These are phyloP conservation scores for Haplographium delicatum DNA, from an alignment of 495 filamentous ascomycete genomes.

Conservation along the genomic window DNA sequence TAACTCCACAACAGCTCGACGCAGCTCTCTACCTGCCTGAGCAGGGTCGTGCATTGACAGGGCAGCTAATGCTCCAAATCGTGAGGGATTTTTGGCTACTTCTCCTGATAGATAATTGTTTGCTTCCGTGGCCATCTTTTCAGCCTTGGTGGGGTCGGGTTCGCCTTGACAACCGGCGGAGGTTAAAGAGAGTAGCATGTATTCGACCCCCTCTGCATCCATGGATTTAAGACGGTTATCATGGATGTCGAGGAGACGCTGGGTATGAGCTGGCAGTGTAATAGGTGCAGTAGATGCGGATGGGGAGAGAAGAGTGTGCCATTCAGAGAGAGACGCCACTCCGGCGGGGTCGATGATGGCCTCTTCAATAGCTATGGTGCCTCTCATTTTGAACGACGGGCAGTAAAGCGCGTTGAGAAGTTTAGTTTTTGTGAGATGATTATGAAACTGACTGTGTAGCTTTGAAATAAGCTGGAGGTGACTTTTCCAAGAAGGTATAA, in stretches of 20 bases:
- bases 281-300: neutral
- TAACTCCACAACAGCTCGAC: slow-evolving; percentile 46
- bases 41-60: slow-evolving; percentile 50
- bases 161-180: slow-evolving; percentile 57
- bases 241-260: slow-evolving; percentile 41
- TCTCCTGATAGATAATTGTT: slow-evolving; percentile 55
- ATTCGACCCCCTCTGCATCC: slow-evolving; percentile 55
- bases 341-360: slow-evolving; percentile 45
- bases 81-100: slow-evolving; percentile 43
- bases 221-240: slow-evolving; percentile 45
- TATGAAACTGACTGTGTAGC: neutral
- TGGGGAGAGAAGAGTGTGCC: slow-evolving; percentile 29
- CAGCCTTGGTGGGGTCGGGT: slow-evolving; percentile 32
- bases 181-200: slow-evolving; percentile 53
- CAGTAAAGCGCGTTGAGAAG: too few species aligned
- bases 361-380: slow-evolving; percentile 53
- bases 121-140: slow-evolving; percentile 35
- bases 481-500: neutral
- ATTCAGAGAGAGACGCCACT: slow-evolving; percentile 26
- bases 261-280: slow-evolving; percentile 31
- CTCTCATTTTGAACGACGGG: slow-evolving; percentile 2
- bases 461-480: too few species aligned
- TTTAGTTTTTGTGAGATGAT: too few species aligned
- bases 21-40: slow-evolving; percentile 50
- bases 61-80: slow-evolving; percentile 53